Evolutionary conservation across 331 rosid species (phyloP).

Genomic region (Rosa hybrid): DNA sequence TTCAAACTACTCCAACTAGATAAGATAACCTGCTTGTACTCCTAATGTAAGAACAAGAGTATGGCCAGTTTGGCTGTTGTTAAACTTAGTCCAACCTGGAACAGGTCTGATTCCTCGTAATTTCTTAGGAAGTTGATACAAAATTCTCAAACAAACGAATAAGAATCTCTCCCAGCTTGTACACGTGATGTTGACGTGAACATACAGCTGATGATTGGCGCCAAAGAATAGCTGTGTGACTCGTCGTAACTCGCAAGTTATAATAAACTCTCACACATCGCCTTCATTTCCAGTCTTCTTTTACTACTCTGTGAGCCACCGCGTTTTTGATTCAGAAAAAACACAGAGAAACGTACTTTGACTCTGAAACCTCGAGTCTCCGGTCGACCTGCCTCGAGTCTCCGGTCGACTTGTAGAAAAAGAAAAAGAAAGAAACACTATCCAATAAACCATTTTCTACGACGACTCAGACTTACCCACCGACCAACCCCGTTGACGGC

Average conservation of each 20-base stretch:
- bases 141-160: background rate
- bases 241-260: background rate
- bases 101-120: background rate
- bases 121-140: background rate
- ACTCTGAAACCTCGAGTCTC: background rate
- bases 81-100: background rate
- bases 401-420: background rate
- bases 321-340: too few species aligned
- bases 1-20: too few species aligned
- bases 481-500: background rate
- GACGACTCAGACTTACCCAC: background rate
- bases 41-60: too few species aligned
- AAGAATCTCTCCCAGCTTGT: background rate
- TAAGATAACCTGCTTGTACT: too few species aligned
- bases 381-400: background rate
- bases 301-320: background rate
- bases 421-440: background rate
- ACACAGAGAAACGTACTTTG: background rate
- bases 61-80: too few species aligned
- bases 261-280: background rate
- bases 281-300: too few species aligned
- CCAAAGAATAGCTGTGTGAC: background rate
- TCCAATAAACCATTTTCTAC: background rate
- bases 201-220: background rate
- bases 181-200: background rate